These are phyloP conservation scores for Aureobasidium sp. DNA, from an alignment of 2,329 filamentous ascomycete species.

Conservation along the genomic window DNA sequence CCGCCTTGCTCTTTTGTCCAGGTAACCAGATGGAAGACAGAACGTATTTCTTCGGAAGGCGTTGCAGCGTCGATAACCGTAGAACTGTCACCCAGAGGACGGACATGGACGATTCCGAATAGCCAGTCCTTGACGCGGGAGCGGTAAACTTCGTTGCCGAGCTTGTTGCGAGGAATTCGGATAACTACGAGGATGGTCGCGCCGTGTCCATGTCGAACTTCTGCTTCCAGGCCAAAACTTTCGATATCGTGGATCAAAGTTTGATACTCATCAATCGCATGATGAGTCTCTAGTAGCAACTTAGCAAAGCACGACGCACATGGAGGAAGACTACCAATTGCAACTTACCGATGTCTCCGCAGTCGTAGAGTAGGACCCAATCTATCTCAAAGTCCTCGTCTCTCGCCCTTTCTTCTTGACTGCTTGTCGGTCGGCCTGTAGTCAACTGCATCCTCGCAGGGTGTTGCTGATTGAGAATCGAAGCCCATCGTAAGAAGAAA, in stretches of 20 bases:
- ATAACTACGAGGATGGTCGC: neutral
- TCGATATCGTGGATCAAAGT: neutral
- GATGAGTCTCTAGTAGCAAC: neutral
- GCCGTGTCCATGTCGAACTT: slow-evolving; percentile 4
- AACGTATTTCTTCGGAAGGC: slow-evolving; percentile 1
- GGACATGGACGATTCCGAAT: neutral
- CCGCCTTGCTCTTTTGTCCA: slow-evolving; percentile 12
- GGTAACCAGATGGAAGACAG: slow-evolving; percentile 2
- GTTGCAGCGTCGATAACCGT: slow-evolving; percentile 1
- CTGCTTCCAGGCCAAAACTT: neutral
- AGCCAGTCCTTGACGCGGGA: slow-evolving; percentile 9
- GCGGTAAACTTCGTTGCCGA: slow-evolving; percentile 4
- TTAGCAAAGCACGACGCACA: neutral
- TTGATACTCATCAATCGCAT: neutral
- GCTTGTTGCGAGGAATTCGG: neutral
- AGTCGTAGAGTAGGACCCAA: neutral
- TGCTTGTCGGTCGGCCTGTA: neutral
- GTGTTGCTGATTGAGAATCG: too few relatives aligned
- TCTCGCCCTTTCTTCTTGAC: neutral
- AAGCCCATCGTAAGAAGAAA: neutral
- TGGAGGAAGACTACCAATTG: neutral
- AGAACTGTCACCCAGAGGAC: neutral
- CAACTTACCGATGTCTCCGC: neutral
- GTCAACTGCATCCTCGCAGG: neutral
- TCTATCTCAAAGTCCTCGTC: slow-evolving; percentile 10